These are phyloP conservation scores for Acacia melanoxylon DNA, from an alignment of 306 rosid genomes.

Conservation along the genomic window DNA sequence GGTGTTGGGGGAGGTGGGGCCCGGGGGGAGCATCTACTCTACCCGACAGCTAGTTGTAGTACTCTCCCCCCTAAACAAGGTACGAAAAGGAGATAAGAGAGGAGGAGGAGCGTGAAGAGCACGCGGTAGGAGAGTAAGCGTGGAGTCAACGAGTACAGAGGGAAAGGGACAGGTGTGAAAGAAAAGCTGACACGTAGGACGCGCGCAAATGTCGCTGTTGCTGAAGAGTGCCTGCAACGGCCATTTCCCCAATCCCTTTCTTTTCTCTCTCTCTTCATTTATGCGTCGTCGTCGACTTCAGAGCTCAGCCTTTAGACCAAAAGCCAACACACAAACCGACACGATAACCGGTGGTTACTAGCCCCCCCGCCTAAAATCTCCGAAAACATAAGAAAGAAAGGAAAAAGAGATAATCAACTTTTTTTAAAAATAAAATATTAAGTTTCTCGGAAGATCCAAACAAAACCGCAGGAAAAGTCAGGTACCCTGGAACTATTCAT, in stretches of 20 bases:
- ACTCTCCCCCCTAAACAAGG: constrained; percentile 12
- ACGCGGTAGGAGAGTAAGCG: constrained; percentile 19
- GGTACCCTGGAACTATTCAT: constrained; percentile 23
- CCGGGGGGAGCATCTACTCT: constrained; percentile 32
- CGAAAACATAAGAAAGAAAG: neutral
- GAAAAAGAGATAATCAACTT: neutral
- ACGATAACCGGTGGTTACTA: constrained; percentile 31
- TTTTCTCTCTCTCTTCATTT: neutral
- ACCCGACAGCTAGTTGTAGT: constrained; percentile 33
- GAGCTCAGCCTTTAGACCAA: constrained; percentile 32
- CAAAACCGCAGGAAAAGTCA: constrained; percentile 16
- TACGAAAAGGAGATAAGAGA: constrained; percentile 23
- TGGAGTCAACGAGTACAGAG: constrained; percentile 43
- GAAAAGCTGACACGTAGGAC: constrained; percentile 83
- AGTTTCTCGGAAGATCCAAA: neutral
- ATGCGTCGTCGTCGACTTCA: neutral
- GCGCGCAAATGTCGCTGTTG: constrained; percentile 89
- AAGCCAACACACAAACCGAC: constrained; percentile 37
- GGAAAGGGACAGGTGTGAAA: constrained; percentile 65
- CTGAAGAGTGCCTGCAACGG: constrained; percentile 50
- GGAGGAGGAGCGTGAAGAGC: constrained; percentile 12
- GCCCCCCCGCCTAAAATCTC: constrained; percentile 6
- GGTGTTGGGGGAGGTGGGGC: constrained; percentile 27
- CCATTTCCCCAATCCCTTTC: constrained; percentile 23
- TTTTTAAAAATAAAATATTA: neutral